phyloP scores from a whole-genome alignment of 108 stramenopile species.

The Cylindrotheca fusiformis region DNA sequence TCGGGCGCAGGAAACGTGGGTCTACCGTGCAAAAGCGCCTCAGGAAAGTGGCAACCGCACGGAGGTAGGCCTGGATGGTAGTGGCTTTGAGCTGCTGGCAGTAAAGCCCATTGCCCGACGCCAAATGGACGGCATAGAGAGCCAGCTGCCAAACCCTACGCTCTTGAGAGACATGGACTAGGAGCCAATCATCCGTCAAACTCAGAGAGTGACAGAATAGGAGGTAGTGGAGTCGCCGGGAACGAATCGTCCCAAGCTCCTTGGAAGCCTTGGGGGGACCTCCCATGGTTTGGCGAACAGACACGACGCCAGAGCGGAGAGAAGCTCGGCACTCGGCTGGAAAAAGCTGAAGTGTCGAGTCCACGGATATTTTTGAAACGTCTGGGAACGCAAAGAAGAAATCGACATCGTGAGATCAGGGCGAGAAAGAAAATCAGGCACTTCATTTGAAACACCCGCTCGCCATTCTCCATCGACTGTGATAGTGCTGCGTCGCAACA shows the following conservation, averaged over 20 bases:
- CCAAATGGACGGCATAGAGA: not conserved
- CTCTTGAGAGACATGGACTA: not conserved
- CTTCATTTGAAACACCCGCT: not conserved
- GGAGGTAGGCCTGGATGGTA: constrained; percentile 4
- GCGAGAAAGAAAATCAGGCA: constrained; percentile 7
- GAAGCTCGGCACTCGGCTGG: constrained; percentile 6
- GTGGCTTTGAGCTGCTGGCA: not conserved
- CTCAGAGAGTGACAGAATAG: not conserved
- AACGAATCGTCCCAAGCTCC: not conserved
- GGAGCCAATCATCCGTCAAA: not conserved
- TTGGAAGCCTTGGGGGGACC: not conserved
- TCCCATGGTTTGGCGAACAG: not conserved
- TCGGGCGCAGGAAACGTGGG: not conserved
- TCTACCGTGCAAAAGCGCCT: not conserved
- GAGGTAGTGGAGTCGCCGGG: constrained; percentile 12
- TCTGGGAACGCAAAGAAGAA: not conserved
- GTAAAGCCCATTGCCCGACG: not conserved
- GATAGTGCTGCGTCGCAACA: not conserved
- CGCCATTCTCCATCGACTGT: not conserved
- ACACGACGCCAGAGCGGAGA: constrained; percentile 1
- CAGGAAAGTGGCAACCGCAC: not conserved
- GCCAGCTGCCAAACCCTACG: not conserved
- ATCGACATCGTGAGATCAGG: not conserved
- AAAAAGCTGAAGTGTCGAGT: not conserved
- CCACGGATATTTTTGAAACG: not conserved